Percentiles rank a stretch among this genome's conserved stretches.
Evolutionary conservation across 1,139 yeast genomes (phyloP).

Genomic region (Kazachstania sp.): DNA sequence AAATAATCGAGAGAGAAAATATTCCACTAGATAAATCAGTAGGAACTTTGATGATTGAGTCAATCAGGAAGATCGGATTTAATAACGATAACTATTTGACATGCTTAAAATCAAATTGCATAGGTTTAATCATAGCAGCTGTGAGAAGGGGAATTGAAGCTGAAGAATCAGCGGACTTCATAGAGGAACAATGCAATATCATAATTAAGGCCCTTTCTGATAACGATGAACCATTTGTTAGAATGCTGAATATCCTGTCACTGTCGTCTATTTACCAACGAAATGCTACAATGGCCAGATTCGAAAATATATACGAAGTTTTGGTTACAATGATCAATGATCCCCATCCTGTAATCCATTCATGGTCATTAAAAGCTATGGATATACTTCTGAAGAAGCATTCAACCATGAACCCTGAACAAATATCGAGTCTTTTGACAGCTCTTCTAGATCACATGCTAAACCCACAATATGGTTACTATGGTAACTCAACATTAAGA

Average conservation of each 20-base stretch:
- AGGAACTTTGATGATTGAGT: constrained; percentile 45
- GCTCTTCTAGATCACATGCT: constrained; percentile 40
- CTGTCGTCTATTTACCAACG: constrained; percentile 52
- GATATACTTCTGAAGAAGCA: constrained; percentile 50
- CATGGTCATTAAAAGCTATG: constrained; percentile 59
- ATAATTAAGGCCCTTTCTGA: constrained; percentile 56
- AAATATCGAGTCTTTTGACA: constrained; percentile 39
- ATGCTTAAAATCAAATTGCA: constrained; percentile 52
- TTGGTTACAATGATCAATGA: constrained; percentile 57
- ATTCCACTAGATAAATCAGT: constrained; percentile 40
- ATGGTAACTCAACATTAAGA: constrained; percentile 36
- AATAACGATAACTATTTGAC: constrained; percentile 33
- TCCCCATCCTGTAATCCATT: constrained; percentile 78
- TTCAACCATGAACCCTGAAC: constrained; percentile 38
- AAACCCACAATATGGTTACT: constrained; percentile 49
- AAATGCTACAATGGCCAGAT: constrained; percentile 37
- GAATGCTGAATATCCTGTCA: constrained; percentile 57
- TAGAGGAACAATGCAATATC: constrained; percentile 44
- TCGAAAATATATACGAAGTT: constrained; percentile 46
- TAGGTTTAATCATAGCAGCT: constrained; percentile 50
- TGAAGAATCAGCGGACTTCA: constrained; percentile 10
- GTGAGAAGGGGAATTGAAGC: constrained; percentile 25
- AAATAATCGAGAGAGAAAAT: constrained; percentile 21
- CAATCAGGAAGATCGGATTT: constrained; percentile 43
- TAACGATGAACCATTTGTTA: constrained; percentile 49